These are phyloP conservation scores for Nepenthes mirabilis DNA, from an alignment of 148 eudicot species.

Conservation along the genomic window DNA sequence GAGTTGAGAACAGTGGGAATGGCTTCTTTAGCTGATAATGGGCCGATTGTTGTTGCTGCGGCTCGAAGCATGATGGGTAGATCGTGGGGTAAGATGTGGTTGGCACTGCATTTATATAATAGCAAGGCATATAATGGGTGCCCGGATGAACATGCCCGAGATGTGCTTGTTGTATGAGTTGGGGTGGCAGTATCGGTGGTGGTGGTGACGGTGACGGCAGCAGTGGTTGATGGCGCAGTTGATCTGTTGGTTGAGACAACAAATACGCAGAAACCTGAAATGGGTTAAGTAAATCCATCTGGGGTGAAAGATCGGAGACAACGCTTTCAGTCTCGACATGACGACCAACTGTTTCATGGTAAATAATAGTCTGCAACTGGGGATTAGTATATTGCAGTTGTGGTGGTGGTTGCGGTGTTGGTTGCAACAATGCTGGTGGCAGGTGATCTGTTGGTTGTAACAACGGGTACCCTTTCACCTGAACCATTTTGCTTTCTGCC, in stretches of 20 bases:
- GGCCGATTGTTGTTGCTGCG: slow-evolving; percentile 22
- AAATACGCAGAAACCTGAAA: slow-evolving; percentile 26
- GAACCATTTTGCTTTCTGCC: background rate
- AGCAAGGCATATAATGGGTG: slow-evolving; percentile 48
- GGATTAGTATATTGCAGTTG: too few relatives aligned
- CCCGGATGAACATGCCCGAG: slow-evolving; percentile 20
- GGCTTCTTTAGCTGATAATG: slow-evolving; percentile 50
- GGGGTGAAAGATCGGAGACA: too few relatives aligned
- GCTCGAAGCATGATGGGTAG: slow-evolving; percentile 26
- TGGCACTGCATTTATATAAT: slow-evolving; percentile 25
- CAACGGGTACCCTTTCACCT: too few relatives aligned
- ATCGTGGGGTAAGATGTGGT: slow-evolving; percentile 31
- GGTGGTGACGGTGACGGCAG: background rate
- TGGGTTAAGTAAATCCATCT: too few relatives aligned
- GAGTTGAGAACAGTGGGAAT: slow-evolving; percentile 48
- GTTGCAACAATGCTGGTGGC: too few relatives aligned
- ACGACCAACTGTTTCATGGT: too few relatives aligned
- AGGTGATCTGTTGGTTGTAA: too few relatives aligned
- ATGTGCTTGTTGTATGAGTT: slow-evolving; percentile 11
- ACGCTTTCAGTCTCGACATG: too few relatives aligned
- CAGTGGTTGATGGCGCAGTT: slow-evolving; percentile 11
- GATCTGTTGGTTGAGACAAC: slow-evolving; percentile 32
- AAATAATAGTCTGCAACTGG: too few relatives aligned
- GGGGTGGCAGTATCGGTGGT: slow-evolving; percentile 12
- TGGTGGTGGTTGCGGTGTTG: too few relatives aligned